Evolutionary conservation across 1,284 basidiomycete genomes (phyloP), one percentile per base, ranked within the genome.

Genomic region (Rhodotorula sp.): DNA sequence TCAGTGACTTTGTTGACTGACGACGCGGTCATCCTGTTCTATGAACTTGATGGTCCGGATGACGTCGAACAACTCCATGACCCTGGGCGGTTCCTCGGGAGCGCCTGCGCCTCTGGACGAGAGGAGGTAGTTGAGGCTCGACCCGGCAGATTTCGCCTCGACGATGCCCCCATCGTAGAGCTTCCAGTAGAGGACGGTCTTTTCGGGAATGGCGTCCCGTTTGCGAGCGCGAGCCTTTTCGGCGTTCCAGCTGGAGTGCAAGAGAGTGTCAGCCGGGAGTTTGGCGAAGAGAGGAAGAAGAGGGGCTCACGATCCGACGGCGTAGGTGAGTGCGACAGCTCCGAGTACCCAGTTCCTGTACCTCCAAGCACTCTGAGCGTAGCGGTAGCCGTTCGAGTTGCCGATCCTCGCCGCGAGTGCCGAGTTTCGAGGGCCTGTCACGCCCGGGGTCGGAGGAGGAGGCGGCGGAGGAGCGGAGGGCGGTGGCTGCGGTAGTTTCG

Each of bases 51-150:
- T 78, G 19, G 82, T 77, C 26, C 79, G 77, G 15, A 82, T 74
- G 50, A 80, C 80, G 26, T 83, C 82, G 68, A 81, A 81, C 56
- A 83, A 71, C 66, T 81, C 80, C 79, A 83, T 80, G 15, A 78
- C 64, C 28, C 76, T 62, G 3, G 76, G 73, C 3, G 77, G 77
- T 57, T 79, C 78, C 12, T 78, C 77, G 1, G 71, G 72, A 5
- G 70, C 70, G 4, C 73, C 71, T 14, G 68, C 69, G 45, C 71
- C 68, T 12, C 66, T 67, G 23, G 54, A 56, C 28, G 60, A 69
- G 49, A 79, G 67, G 26, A 79, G 71, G 68, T 77, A 76, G 63
- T 72, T 77, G 49, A 79, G 69, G 54, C 58, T 67, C n/a, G 70
- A 68, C 2, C 70, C 71, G 7, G 67, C 60, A 4, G 76, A 74